Conservation (phyloP, 106 monocot genomes). For the Apostasia ramifera region DNA sequence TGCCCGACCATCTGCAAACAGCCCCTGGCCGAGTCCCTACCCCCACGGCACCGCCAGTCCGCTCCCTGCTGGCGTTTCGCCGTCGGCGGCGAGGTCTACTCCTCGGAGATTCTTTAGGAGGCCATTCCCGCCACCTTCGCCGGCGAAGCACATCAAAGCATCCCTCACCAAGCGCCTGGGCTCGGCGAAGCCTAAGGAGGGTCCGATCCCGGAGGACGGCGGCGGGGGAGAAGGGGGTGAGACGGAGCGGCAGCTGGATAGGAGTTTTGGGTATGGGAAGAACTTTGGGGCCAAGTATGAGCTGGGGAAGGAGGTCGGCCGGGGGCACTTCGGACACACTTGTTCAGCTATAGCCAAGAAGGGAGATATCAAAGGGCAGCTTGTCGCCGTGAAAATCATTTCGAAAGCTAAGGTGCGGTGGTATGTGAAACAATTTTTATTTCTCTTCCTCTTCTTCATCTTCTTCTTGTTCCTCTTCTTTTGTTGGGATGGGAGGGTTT, state of each 20-base stretch:
- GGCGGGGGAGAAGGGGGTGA: slow-evolving; percentile 16
- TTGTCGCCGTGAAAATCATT: slow-evolving; percentile 82
- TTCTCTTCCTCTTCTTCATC: no score
- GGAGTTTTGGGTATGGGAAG: slow-evolving; percentile 64
- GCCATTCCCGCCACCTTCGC: slow-evolving; percentile 77
- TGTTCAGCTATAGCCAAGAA: slow-evolving; percentile 64
- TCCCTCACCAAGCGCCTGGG: slow-evolving; percentile 50
- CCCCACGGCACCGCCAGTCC: slow-evolving; percentile 39
- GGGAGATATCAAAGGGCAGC: slow-evolving; percentile 63
- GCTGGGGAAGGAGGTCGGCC: slow-evolving; percentile 78
- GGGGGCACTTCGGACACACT: slow-evolving; percentile 83
- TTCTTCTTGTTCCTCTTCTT: no score
- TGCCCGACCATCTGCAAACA: slow-evolving; percentile 18
- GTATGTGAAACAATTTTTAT: no score
- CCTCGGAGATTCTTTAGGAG: slow-evolving; percentile 57
- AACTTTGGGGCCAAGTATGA: slow-evolving; percentile 77
- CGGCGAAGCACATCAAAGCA: slow-evolving; percentile 86
- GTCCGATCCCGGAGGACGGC: slow-evolving; percentile 48
- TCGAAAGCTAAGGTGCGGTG: slow-evolving; percentile 76
- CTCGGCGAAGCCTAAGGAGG: slow-evolving; percentile 39
- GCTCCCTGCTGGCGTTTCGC: slow-evolving; percentile 42
- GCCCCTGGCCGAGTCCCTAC: slow-evolving; percentile 54
- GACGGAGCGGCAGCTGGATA: slow-evolving; percentile 47
- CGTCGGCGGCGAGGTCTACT: slow-evolving; percentile 72
- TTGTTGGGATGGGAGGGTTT: no score